These are phyloP conservation scores for Helianthus tuberosus DNA, from an alignment of 129 eudicot genomes.

Conservation along the genomic window DNA sequence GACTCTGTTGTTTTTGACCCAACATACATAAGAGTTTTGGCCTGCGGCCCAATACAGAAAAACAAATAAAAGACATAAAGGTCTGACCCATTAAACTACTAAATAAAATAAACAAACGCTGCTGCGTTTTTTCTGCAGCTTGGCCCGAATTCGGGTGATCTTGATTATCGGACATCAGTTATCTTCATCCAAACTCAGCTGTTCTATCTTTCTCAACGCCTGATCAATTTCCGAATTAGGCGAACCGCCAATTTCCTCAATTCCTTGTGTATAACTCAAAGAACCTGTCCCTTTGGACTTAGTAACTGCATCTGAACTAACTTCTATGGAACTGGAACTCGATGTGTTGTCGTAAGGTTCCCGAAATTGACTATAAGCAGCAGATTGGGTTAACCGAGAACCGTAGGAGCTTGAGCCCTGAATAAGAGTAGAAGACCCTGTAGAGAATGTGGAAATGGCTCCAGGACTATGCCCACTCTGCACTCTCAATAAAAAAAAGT, in stretches of 20 bases:
- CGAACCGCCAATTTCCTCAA: slow-evolving; percentile 36
- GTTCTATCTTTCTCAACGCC: slow-evolving; percentile 61
- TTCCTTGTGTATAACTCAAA: slow-evolving; percentile 36
- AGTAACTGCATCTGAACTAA: slow-evolving; percentile 52
- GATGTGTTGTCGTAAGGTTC: slow-evolving; percentile 55
- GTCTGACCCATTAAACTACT: no score
- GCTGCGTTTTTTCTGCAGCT: no score
- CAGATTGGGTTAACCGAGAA: slow-evolving; percentile 50
- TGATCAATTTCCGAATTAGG: slow-evolving; percentile 53
- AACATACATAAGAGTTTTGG: no score
- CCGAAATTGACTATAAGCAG: slow-evolving; percentile 44
- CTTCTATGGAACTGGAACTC: slow-evolving; percentile 76
- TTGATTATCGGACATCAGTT: no score
- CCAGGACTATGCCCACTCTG: slow-evolving; percentile 65
- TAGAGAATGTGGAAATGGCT: slow-evolving; percentile 44
- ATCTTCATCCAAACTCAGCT: no score
- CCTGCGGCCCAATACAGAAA: no score
- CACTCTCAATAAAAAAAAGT: background rate
- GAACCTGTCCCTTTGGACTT: slow-evolving; percentile 46
- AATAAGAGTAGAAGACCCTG: slow-evolving; percentile 58
- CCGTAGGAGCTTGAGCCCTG: slow-evolving; percentile 60
- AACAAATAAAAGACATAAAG: no score
- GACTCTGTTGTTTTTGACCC: no score
- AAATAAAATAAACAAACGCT: no score
- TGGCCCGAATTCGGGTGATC: no score